These are phyloP conservation scores for Neurospora sp. DNA, from an alignment of 495 filamentous ascomycete genomes.

Conservation along the genomic window DNA sequence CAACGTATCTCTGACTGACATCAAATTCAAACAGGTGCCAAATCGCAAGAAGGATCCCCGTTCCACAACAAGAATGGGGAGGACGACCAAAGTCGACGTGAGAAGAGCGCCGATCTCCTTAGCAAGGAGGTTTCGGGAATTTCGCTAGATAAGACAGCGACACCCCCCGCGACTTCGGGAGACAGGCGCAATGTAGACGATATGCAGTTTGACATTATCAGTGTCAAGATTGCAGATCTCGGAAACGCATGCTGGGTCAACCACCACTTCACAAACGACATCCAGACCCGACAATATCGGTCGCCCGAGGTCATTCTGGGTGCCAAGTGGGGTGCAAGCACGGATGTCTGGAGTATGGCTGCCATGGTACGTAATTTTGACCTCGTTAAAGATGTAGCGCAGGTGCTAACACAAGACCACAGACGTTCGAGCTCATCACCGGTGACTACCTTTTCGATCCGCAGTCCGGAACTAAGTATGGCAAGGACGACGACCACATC, in stretches of 20 bases:
- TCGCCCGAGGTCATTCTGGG: slow-evolving; percentile 96
- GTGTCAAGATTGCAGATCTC: slow-evolving; percentile 97
- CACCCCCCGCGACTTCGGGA: slow-evolving; percentile 27
- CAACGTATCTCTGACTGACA: background rate
- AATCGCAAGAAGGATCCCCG: slow-evolving; percentile 42
- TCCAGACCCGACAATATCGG: slow-evolving; percentile 94
- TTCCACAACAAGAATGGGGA: slow-evolving; percentile 40
- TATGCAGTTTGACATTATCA: slow-evolving; percentile 64
- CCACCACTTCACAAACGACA: slow-evolving; percentile 99
- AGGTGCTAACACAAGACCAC: background rate
- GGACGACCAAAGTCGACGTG: slow-evolving; percentile 75
- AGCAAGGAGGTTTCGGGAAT: slow-evolving; percentile 91
- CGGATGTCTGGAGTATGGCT: slow-evolving; percentile 99
- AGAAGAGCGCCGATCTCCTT: slow-evolving; percentile 88
- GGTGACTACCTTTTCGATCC: slow-evolving; percentile 99
- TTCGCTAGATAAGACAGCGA: slow-evolving; percentile 68
- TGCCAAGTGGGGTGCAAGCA: slow-evolving; percentile 96
- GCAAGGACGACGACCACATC: slow-evolving; percentile 99
- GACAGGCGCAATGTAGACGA: slow-evolving; percentile 44
- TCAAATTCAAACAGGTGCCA: slow-evolving; percentile 25
- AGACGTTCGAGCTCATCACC: slow-evolving; percentile 97
- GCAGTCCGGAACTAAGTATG: slow-evolving; percentile 97
- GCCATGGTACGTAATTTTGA: slow-evolving; percentile 63
- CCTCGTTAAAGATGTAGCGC: background rate
- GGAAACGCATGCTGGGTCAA: slow-evolving; percentile 98